Evolutionary conservation across 768 basidiomycete genomes (phyloP).

Genomic region (Mycena chlorophos): DNA sequence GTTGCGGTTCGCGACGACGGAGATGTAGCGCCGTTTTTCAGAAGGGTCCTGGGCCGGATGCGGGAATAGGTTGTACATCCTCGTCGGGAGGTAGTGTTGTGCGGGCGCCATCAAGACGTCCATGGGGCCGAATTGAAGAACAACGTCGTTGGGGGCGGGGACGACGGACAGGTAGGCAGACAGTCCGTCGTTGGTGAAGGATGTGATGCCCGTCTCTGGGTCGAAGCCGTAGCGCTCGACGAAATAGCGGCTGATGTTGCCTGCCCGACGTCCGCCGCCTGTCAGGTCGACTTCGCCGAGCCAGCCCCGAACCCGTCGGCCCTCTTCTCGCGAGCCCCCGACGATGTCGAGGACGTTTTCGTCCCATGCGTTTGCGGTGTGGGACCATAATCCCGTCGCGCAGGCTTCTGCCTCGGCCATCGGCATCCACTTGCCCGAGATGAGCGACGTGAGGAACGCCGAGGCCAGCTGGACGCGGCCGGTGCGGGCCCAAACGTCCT

Average conservation of each 20-base stretch:
- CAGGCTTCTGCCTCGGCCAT: constrained; percentile 79
- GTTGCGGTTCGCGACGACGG: constrained; percentile 71
- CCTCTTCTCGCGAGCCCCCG: constrained; percentile 74
- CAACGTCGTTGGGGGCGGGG: constrained; percentile 70
- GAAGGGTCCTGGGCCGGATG: constrained; percentile 79
- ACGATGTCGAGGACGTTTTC: constrained; percentile 76
- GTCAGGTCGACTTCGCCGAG: constrained; percentile 78
- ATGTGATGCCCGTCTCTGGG: constrained; percentile 71
- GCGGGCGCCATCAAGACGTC: constrained; percentile 77
- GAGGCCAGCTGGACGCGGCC: constrained; percentile 78
- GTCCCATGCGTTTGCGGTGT: constrained; percentile 58
- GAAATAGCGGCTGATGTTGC: constrained; percentile 71
- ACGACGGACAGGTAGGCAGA: constrained; percentile 76
- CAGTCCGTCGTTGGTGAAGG: constrained; percentile 78
- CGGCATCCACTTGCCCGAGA: constrained; percentile 69
- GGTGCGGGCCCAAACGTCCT: constrained; percentile 77
- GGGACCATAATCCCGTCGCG: constrained; percentile 77
- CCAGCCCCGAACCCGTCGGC: constrained; percentile 70
- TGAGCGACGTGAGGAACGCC: constrained; percentile 68
- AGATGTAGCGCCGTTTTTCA: constrained; percentile 75
- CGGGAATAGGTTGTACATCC: constrained; percentile 72
- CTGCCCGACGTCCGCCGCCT: constrained; percentile 62
- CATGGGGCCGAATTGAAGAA: constrained; percentile 80
- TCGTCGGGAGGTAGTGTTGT: constrained; percentile 70
- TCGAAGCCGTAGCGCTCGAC: constrained; percentile 83